These are phyloP conservation scores for Corchorus capsularis DNA, from an alignment of 345 rosid genomes.

Conservation along the genomic window DNA sequence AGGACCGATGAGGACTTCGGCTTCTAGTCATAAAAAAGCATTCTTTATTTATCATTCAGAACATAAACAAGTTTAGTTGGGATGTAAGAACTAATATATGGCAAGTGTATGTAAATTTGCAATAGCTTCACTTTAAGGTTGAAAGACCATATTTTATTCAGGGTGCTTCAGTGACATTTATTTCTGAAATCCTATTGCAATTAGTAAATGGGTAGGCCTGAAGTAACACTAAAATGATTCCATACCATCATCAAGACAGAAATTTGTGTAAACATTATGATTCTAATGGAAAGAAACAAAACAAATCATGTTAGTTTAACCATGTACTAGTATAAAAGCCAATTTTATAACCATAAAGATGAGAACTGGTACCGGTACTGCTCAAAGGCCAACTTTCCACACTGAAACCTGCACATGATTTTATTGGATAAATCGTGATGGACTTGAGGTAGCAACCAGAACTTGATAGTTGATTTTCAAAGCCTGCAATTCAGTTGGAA, in stretches of 20 bases:
- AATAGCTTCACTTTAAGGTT: neutral
- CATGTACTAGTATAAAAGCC: neutral
- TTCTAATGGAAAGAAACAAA: neutral
- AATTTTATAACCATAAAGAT: conserved; percentile 14
- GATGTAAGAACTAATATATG: conserved; percentile 4
- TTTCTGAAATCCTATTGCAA: neutral
- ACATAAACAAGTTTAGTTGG: neutral
- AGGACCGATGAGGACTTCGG: neutral
- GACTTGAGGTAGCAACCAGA: conserved; percentile 54
- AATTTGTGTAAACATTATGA: conserved; percentile 12
- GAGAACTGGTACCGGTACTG: conserved; percentile 56
- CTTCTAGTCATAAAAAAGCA: conserved; percentile 3
- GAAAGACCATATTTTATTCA: neutral
- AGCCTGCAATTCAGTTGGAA: conserved; percentile 44
- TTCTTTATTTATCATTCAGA: conserved; percentile 9
- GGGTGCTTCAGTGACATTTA: neutral
- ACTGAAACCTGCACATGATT: conserved; percentile 90
- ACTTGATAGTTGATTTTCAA: conserved; percentile 31
- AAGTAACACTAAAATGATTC: neutral
- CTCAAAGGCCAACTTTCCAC: conserved; percentile 81
- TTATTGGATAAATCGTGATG: conserved; percentile 76
- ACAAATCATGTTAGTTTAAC: too few relatives aligned
- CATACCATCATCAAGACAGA: neutral
- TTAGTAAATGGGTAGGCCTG: neutral
- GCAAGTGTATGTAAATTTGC: neutral